Base-by-base conservation (phyloP, 2,329 filamentous ascomycete genomes). In the Xylaria sp. region DNA sequence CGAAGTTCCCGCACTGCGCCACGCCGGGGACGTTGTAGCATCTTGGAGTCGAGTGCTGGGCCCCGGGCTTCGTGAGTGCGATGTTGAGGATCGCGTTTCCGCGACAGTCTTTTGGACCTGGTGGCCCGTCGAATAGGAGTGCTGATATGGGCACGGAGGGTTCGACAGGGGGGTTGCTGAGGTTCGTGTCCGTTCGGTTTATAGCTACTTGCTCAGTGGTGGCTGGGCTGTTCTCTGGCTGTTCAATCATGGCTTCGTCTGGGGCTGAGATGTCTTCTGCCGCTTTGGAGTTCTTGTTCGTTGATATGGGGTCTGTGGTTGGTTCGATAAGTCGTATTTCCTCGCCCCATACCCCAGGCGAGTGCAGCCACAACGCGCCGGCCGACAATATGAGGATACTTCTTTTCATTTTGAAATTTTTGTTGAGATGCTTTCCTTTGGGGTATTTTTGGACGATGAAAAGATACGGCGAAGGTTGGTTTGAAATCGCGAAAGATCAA, bases 101-200 rank as follows among this genome's bases (percentile, higher is more conserved):
- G 46, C 80, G 79, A 58, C 80, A 81, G 45, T 73, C 63, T 43
- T 78, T 79, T 2, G 79, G 77, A 0, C 80, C 79, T 10, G 78
- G 79, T 15, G 77, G 69, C 15, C 77, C 75, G 34, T 76, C 77
- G 73, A 78, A 81, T 59, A 87, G 80, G 2, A 82, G 82, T 39
- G 85, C 79, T 0, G 81, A 82, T 72, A 86, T 85, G 34, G 82
- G 81, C 23, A 87, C 78, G 28, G 81, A 76, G 1, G 81, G 78
- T 23, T 75, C 73, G 3, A 43, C 43, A 18, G 50, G 30, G 80
- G 59, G 34, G n/a, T n/a, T 30, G 55, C 46, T 52, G n/a, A 58
- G 60, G 57, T 57, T 60, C 9, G 65, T 32, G 57, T 65, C 58
- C 23, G 57, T 50, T 56, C 46, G 36, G 52, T 63, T 65, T 34